phyloP scores from a whole-genome alignment of 768 basidiomycete genomes.

The Trametes cubensis region DNA sequence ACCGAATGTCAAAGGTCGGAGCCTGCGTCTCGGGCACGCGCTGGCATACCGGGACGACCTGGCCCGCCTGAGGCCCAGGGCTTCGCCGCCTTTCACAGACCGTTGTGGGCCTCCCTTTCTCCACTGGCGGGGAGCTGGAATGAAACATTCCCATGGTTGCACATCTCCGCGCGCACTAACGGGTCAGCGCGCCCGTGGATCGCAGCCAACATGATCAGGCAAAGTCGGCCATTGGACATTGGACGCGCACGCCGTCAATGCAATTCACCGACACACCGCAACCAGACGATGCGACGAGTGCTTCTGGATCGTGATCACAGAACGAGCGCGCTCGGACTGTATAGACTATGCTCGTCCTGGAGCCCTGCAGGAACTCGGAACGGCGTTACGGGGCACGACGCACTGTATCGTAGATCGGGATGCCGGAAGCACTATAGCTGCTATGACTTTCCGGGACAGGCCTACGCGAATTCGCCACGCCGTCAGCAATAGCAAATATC shows the following conservation, averaged over 20 bases:
- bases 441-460: not conserved
- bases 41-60: no score
- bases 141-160: not conserved
- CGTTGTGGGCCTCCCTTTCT: not conserved
- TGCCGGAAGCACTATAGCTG: conserved; percentile 8
- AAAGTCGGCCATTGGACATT: no score
- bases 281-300: not conserved
- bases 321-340: not conserved
- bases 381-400: not conserved
- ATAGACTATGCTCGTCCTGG: not conserved
- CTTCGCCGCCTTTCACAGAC: not conserved
- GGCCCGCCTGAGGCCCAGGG: no score
- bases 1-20: no score
- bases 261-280: not conserved
- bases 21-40: no score
- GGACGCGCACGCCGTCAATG: not conserved
- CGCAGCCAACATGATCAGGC: not conserved
- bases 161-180: not conserved
- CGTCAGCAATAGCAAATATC: not conserved
- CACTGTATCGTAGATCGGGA: conserved; percentile 9
- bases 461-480: not conserved
- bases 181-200: not conserved
- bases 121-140: not conserved
- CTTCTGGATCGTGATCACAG: not conserved
- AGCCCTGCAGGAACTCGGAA: not conserved